Conservation (phyloP, 2,329 filamentous ascomycete genomes). For the Pseudogymnoascus pannorum region DNA sequence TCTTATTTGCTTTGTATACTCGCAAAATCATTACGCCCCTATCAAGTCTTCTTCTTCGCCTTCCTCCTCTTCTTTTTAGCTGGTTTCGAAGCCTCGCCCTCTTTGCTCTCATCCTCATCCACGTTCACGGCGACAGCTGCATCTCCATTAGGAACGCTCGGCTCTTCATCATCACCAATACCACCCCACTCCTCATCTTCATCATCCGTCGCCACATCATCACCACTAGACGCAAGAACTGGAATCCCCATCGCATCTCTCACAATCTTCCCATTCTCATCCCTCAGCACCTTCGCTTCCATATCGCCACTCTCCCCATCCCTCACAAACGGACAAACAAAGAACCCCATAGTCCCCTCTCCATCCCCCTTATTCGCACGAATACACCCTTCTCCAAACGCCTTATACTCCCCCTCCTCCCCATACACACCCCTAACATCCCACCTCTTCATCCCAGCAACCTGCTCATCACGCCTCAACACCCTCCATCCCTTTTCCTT, state of each 20-base stretch:
- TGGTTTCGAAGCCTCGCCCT: neutral
- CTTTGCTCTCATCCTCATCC: neutral
- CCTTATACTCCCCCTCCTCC: neutral
- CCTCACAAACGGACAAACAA: conserved; percentile 79
- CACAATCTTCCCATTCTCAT: conserved; percentile 46
- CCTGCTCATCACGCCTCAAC: conserved; percentile 64
- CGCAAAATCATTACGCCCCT: neutral
- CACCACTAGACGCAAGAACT: conserved; percentile 23
- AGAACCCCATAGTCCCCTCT: conserved; percentile 88
- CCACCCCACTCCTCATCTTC: conserved; percentile 15
- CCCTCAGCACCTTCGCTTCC: conserved; percentile 28
- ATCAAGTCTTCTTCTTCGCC: conserved; percentile 8
- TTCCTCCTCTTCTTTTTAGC: conserved; percentile 7
- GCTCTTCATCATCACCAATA: conserved; percentile 9
- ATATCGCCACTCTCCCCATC: conserved; percentile 11
- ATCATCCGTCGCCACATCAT: conserved; percentile 14
- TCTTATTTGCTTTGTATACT: neutral
- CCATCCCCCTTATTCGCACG: conserved; percentile 74
- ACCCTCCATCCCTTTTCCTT: conserved; percentile 67
- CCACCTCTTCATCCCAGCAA: conserved; percentile 71
- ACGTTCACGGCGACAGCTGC: neutral
- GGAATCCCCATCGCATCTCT: conserved; percentile 35
- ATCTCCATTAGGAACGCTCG: neutral
- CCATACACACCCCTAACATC: conserved; percentile 49
- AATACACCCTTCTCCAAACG: conserved; percentile 63